Conservation (phyloP, 352 stramenopile genomes). For the Phytophthora citrophthora region DNA sequence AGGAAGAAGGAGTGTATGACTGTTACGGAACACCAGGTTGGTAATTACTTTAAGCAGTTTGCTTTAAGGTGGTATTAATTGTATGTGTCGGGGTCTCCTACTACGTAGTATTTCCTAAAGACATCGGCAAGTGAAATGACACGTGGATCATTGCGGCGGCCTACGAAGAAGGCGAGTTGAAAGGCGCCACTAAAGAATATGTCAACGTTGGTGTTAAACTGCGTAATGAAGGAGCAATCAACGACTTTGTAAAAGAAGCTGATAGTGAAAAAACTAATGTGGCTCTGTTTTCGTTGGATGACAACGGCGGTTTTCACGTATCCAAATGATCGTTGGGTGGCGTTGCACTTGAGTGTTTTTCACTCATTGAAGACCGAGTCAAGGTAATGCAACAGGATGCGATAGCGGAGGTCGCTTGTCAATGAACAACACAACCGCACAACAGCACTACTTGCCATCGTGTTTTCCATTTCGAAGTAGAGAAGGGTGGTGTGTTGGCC, state of each 20-base stretch:
- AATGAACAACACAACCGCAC: neutral
- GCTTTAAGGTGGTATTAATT: neutral
- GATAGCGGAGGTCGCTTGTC: neutral
- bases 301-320: neutral
- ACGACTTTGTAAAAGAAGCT: neutral
- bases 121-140: neutral
- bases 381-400: neutral
- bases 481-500: neutral
- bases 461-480: neutral
- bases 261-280: neutral
- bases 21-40: no score
- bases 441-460: neutral
- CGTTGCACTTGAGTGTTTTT: neutral
- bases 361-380: neutral
- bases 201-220: neutral
- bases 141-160: neutral
- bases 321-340: neutral
- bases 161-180: neutral
- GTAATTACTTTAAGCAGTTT: neutral
- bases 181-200: neutral
- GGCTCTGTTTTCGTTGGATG: neutral
- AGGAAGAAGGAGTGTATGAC: neutral
- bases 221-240: neutral
- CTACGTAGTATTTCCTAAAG: neutral
- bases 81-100: neutral